A percentile compares a stretch with the other conserved stretches of the same genome.
Conservation (phyloP, 306 rosid genomes). For the Castanea mollissima region DNA sequence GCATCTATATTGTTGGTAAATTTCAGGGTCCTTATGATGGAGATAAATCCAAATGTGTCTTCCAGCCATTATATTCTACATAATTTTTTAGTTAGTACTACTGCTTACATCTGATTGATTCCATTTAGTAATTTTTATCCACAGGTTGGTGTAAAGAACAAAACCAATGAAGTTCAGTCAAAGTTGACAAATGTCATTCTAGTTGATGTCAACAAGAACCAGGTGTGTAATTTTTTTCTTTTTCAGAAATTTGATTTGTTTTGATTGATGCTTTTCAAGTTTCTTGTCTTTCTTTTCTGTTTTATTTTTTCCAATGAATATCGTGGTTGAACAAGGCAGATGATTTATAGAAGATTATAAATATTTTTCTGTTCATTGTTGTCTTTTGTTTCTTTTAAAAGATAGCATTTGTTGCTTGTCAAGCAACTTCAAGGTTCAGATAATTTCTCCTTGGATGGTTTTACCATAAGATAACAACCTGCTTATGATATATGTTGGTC, state of each 20-base stretch:
- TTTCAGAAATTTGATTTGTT: slow-evolving; percentile 12
- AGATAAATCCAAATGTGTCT: slow-evolving; percentile 13
- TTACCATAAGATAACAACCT: background rate
- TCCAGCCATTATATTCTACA: slow-evolving; percentile 6
- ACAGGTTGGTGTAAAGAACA: slow-evolving; percentile 87
- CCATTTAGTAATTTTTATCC: slow-evolving; percentile 19
- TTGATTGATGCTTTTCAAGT: background rate
- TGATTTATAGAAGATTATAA: background rate
- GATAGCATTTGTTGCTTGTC: background rate
- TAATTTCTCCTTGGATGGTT: background rate
- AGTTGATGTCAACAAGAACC: slow-evolving; percentile 83
- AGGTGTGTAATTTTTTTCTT: slow-evolving; percentile 44
- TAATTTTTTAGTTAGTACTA: slow-evolving; percentile 5
- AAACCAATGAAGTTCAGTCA: slow-evolving; percentile 80
- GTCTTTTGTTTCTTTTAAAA: background rate
- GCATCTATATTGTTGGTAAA: background rate
- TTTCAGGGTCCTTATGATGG: slow-evolving; percentile 1
- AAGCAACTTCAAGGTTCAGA: background rate
- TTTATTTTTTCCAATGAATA: background rate
- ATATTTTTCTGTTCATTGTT: background rate
- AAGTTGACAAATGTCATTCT: slow-evolving; percentile 67
- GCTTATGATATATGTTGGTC: background rate
- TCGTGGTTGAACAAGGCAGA: background rate
- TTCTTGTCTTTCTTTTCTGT: background rate
- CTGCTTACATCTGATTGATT: slow-evolving; percentile 17